Conservation (phyloP, 805 yeast genomes). For the Scheffersomyces coipomensis region DNA sequence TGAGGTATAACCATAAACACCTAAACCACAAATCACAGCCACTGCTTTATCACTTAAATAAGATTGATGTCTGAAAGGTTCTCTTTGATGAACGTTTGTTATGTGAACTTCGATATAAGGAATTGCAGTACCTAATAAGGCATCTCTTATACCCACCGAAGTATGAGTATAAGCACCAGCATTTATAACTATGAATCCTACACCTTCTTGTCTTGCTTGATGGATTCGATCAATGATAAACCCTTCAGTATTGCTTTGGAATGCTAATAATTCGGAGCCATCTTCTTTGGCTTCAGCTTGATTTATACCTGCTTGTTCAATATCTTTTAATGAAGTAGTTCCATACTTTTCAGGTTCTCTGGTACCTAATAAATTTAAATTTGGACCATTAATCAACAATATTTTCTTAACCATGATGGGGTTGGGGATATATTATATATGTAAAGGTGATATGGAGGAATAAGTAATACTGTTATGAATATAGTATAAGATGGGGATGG, state of each 20-base stretch:
- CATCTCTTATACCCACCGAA: slow-evolving; percentile 50
- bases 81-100: slow-evolving; percentile 52
- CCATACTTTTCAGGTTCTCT: slow-evolving; percentile 54
- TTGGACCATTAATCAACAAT: slow-evolving; percentile 50
- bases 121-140: slow-evolving; percentile 45
- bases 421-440: no score
- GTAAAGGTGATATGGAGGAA: no score
- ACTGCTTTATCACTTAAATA: slow-evolving; percentile 49
- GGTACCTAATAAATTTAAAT: slow-evolving; percentile 46
- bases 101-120: slow-evolving; percentile 52
- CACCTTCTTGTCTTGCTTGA: slow-evolving; percentile 41
- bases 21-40: slow-evolving; percentile 43
- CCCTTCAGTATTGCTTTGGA: slow-evolving; percentile 48
- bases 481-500: no score
- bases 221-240: slow-evolving; percentile 47
- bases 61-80: slow-evolving; percentile 49
- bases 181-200: slow-evolving; percentile 46
- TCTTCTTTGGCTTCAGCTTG: slow-evolving; percentile 28
- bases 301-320: slow-evolving; percentile 39
- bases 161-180: slow-evolving; percentile 57
- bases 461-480: no score
- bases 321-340: slow-evolving; percentile 40
- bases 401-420: slow-evolving; percentile 36
- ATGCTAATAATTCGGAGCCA: slow-evolving; percentile 30
- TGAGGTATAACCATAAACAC: slow-evolving; percentile 42